Evolutionary conservation across 31 red algal species (phyloP).

Genomic region (Asparagopsis taxiformis): DNA sequence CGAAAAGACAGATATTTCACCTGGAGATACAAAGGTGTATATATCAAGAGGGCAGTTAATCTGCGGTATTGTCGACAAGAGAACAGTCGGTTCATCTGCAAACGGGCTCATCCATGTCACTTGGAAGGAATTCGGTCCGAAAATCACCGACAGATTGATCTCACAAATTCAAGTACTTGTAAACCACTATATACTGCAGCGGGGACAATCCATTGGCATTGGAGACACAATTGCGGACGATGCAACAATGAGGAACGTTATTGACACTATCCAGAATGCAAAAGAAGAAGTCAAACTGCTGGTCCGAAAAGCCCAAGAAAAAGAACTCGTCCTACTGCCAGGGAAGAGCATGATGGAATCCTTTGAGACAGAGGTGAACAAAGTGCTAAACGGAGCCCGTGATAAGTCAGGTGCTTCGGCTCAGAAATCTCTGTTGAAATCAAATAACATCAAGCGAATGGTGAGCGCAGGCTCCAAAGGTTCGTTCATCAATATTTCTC

Average conservation of each 20-base stretch:
- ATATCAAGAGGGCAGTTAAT: conserved; percentile 86
- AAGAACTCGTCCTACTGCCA: conserved; percentile 82
- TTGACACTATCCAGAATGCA: conserved; percentile 77
- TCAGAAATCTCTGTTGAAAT: conserved; percentile 78
- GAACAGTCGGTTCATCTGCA: conserved; percentile 88
- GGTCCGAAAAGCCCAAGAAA: conserved; percentile 76
- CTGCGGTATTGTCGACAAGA: conserved; percentile 95
- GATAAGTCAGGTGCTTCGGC: conserved; percentile 91
- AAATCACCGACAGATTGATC: conserved; percentile 77
- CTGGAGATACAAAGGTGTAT: conserved; percentile 86
- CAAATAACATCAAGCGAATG: conserved; percentile 98
- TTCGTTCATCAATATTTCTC: conserved; percentile 98
- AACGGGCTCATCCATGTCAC: conserved; percentile 94
- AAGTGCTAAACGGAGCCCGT: conserved; percentile 86
- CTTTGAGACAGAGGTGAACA: conserved; percentile 97
- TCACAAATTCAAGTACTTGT: conserved; percentile 85
- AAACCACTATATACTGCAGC: conserved; percentile 90
- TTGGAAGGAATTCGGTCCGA: conserved; percentile 91
- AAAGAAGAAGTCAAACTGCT: conserved; percentile 89
- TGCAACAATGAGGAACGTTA: conserved; percentile 80
- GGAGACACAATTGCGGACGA: conserved; percentile 95
- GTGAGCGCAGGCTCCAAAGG: conserved; percentile 96
- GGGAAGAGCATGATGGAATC: conserved; percentile 98
- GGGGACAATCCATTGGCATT: conserved; percentile 96
- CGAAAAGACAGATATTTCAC: conserved; percentile 79